Percentiles rank a stretch among this genome's conserved stretches.
phyloP scores from a whole-genome alignment of 192 early-diverging fungal genomes.

The Endogone sp. region DNA sequence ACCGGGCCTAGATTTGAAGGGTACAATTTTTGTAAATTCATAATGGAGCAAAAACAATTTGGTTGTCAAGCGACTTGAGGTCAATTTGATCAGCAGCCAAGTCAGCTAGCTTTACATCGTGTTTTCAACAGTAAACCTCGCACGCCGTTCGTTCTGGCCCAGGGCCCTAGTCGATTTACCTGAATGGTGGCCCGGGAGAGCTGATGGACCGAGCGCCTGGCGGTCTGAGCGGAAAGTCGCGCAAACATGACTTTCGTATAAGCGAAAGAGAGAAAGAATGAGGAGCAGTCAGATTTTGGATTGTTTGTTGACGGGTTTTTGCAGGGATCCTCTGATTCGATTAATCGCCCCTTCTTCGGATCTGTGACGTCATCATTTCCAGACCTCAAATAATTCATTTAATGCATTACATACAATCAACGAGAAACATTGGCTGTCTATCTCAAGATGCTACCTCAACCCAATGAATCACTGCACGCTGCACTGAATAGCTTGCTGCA shows the following conservation, averaged over 20 bases:
- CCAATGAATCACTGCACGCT: not conserved
- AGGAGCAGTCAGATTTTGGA: not conserved
- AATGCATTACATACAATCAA: too few relatives aligned
- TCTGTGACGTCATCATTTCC: not conserved
- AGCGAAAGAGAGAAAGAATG: not conserved
- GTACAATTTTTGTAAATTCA: too few relatives aligned
- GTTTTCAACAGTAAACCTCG: constrained; percentile 14
- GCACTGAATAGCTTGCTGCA: not conserved
- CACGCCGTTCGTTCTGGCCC: constrained; percentile 8
- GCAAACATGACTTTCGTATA: constrained; percentile 28
- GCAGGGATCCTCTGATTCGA: not conserved
- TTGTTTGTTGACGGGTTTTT: not conserved
- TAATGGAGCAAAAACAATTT: constrained; percentile 1
- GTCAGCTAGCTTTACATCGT: not conserved
- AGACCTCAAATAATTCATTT: too few relatives aligned
- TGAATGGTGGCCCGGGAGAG: constrained; percentile 17
- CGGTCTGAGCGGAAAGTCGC: constrained; percentile 27
- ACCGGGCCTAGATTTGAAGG: constrained; percentile 24
- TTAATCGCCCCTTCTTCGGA: too few relatives aligned
- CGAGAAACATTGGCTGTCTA: too few relatives aligned
- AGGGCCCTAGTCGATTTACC: constrained; percentile 10
- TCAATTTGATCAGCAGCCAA: not conserved
- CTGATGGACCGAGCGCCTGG: constrained; percentile 27
- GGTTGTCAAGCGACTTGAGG: not conserved
- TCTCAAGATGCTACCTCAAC: not conserved